phyloP scores from a whole-genome alignment of 1,284 basidiomycete species.

The Microbotryum scabiosae region DNA sequence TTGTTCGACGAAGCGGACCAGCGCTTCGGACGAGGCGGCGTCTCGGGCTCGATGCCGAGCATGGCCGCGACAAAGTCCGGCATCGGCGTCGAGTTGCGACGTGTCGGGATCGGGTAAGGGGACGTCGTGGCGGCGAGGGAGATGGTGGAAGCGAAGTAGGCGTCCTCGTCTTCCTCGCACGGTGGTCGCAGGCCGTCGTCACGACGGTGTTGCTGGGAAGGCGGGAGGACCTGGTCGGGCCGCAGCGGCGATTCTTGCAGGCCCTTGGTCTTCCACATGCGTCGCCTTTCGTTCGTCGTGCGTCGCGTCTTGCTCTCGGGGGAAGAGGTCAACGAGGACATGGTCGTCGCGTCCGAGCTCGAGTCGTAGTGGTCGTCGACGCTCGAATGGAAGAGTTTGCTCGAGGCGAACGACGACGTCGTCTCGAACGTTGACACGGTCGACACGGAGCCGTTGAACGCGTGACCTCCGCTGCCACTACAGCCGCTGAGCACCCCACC shows the following conservation, averaged over 20 bases:
- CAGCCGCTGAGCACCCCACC: no score
- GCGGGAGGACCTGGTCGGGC: constrained; percentile 5
- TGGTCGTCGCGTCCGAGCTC: constrained; percentile 11
- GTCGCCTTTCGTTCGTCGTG: constrained; percentile 2
- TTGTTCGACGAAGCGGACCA: constrained; percentile 13
- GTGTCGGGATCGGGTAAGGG: background rate
- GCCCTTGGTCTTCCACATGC: constrained; percentile 22
- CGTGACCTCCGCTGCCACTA: no score
- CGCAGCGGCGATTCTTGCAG: constrained; percentile 2
- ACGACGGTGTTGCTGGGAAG: background rate
- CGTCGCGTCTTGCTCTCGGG: constrained; percentile 16
- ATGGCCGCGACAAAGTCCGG: constrained; percentile 13
- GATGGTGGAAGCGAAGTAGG: background rate
- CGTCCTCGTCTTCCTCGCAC: constrained; percentile 9
- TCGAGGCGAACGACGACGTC: constrained; percentile 28
- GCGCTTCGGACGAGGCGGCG: constrained; percentile 24
- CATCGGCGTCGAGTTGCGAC: constrained; percentile 25
- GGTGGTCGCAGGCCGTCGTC: no score
- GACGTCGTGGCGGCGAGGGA: background rate
- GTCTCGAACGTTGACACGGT: constrained; percentile 22
- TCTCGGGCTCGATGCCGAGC: constrained; percentile 20
- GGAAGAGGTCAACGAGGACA: constrained; percentile 16
- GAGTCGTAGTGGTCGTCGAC: constrained; percentile 25
- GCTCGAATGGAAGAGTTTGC: constrained; percentile 17
- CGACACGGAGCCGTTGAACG: background rate